These are phyloP conservation scores for Mycena galopus DNA, from an alignment of 768 basidiomycete species.

Conservation along the genomic window DNA sequence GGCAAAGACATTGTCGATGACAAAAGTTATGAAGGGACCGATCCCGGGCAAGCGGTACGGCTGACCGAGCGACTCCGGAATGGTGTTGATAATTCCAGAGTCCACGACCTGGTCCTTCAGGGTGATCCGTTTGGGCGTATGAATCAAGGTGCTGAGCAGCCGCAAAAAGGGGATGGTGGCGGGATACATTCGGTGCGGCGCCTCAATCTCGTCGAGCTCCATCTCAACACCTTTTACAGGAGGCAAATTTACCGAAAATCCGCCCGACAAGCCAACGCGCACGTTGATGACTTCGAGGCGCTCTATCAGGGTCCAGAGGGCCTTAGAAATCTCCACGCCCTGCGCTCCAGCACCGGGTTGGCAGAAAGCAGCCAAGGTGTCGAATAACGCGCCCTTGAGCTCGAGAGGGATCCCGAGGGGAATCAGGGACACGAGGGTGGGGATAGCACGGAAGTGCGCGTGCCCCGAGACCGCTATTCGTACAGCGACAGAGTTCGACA, in stretches of 20 bases:
- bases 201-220: constrained; percentile 91
- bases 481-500: constrained; percentile 80
- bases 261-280: constrained; percentile 55
- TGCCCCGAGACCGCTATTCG: constrained; percentile 84
- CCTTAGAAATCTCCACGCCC: constrained; percentile 85
- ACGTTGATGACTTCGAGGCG: constrained; percentile 87
- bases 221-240: constrained; percentile 85
- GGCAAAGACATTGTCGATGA: constrained; percentile 90
- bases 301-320: constrained; percentile 89
- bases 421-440: constrained; percentile 82
- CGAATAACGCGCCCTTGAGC: constrained; percentile 88
- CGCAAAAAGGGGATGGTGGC: constrained; percentile 90
- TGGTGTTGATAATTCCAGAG: constrained; percentile 74
- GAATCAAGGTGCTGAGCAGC: constrained; percentile 85
- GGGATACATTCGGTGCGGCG: constrained; percentile 83
- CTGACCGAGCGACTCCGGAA: constrained; percentile 85
- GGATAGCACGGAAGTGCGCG: constrained; percentile 84
- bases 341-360: constrained; percentile 79
- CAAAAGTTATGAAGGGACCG: constrained; percentile 86
- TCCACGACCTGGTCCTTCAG: constrained; percentile 71
- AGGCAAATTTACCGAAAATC: constrained; percentile 60
- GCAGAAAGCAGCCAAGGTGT: constrained; percentile 86
- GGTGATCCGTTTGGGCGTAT: constrained; percentile 81
- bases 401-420: constrained; percentile 90
- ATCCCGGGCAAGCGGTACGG: constrained; percentile 86